These are phyloP conservation scores for Brassica cretica DNA, from an alignment of 345 rosid genomes.

Conservation along the genomic window DNA sequence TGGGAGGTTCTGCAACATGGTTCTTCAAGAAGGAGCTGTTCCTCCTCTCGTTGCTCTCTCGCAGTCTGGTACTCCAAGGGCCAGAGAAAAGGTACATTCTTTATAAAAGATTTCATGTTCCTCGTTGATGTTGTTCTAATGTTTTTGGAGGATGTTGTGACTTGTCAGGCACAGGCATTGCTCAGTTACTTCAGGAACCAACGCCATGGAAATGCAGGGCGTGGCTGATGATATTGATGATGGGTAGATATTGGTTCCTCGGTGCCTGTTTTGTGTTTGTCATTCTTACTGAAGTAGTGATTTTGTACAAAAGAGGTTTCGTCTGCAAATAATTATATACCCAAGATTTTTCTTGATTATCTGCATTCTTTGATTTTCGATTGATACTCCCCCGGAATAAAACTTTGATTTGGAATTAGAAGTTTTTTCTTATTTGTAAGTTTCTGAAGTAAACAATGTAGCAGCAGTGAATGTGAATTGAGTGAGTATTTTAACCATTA, in stretches of 20 bases:
- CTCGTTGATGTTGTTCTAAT: slow-evolving; percentile 3
- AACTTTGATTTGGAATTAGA: slow-evolving; percentile 11
- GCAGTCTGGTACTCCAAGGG: slow-evolving; percentile 92
- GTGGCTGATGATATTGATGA: slow-evolving; percentile 49
- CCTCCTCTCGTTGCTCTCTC: slow-evolving; percentile 94
- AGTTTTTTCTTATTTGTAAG: slow-evolving; percentile 6
- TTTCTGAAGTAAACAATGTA: slow-evolving; percentile 9
- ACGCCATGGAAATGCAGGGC: slow-evolving; percentile 65
- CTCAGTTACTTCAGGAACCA: slow-evolving; percentile 79
- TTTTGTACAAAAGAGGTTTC: slow-evolving; percentile 36
- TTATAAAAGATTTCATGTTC: not conserved
- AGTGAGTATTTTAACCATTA: slow-evolving; percentile 4
- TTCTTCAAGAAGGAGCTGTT: slow-evolving; percentile 95
- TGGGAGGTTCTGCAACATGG: slow-evolving; percentile 69
- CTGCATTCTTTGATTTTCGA: slow-evolving; percentile 24
- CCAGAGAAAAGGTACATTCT: slow-evolving; percentile 83
- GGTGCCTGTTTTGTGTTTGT: slow-evolving; percentile 26
- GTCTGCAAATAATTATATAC: slow-evolving; percentile 32
- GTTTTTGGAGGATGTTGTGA: slow-evolving; percentile 3
- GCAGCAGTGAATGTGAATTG: slow-evolving; percentile 13
- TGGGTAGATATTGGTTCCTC: slow-evolving; percentile 9
- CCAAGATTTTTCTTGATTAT: slow-evolving; percentile 27
- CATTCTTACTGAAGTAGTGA: slow-evolving; percentile 23
- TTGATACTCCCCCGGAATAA: slow-evolving; percentile 5
- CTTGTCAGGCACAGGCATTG: slow-evolving; percentile 76